phyloP scores from a whole-genome alignment of 2,329 filamentous ascomycete genomes.

The Aspergillus niger region DNA sequence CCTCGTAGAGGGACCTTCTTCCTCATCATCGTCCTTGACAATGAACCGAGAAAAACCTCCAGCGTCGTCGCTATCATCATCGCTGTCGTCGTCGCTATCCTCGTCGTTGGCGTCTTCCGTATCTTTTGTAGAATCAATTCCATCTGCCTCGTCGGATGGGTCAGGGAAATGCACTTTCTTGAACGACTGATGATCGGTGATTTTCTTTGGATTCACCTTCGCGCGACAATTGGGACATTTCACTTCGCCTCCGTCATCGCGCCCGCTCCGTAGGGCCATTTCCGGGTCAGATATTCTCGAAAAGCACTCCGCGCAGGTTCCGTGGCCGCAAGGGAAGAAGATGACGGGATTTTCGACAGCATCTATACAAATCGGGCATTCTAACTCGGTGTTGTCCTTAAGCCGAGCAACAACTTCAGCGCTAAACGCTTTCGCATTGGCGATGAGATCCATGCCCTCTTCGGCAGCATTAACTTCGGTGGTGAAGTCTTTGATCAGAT shows the following conservation, averaged over 20 bases:
- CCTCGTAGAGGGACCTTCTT: slow-evolving; percentile 42
- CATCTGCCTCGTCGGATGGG: slow-evolving; percentile 35
- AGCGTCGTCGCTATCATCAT: slow-evolving; percentile 29
- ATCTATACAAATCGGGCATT: slow-evolving; percentile 84
- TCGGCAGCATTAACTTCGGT: slow-evolving; percentile 51
- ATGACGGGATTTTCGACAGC: slow-evolving; percentile 72
- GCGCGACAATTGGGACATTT: slow-evolving; percentile 79
- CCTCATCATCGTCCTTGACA: slow-evolving; percentile 35
- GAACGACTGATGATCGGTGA: slow-evolving; percentile 75
- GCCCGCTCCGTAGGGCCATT: slow-evolving; percentile 59
- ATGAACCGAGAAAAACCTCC: slow-evolving; percentile 23
- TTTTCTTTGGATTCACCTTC: slow-evolving; percentile 64
- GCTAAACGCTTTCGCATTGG: slow-evolving; percentile 63
- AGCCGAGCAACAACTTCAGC: slow-evolving; percentile 67
- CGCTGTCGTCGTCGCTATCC: slow-evolving; percentile 42
- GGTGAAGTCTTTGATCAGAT: slow-evolving; percentile 68
- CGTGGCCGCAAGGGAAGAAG: slow-evolving; percentile 81
- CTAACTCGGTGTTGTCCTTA: slow-evolving; percentile 63
- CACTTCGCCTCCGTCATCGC: slow-evolving; percentile 55
- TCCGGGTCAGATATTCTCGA: slow-evolving; percentile 66
- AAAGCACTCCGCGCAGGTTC: slow-evolving; percentile 76
- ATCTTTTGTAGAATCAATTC: slow-evolving; percentile 5
- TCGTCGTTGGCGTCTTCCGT: slow-evolving; percentile 28
- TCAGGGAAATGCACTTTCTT: slow-evolving; percentile 70
- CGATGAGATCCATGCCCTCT: slow-evolving; percentile 58